Evolutionary conservation across 1,284 basidiomycete species (phyloP), one percentile per base, ranked within the genome.

Genomic region (Earliella scabrosa): DNA sequence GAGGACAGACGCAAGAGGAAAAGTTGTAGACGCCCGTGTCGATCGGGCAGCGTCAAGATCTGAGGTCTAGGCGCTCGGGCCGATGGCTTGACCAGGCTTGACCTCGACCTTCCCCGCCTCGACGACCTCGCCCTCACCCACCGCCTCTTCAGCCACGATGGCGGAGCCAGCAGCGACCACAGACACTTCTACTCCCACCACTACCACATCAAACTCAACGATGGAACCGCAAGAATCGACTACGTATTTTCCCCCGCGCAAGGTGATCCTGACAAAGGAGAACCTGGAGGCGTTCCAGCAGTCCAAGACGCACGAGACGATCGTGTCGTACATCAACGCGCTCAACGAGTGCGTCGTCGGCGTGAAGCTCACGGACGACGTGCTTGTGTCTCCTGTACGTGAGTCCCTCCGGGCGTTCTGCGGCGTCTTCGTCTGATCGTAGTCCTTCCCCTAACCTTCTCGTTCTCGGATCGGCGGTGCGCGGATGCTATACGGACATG

Each of bases 201-300:
- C n/a, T n/a, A n/a, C n/a, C n/a, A n/a, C n/a, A n/a, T n/a, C n/a
- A n/a, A n/a, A n/a, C n/a, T n/a, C n/a, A n/a, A n/a, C n/a, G n/a
- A n/a, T n/a, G n/a, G n/a, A n/a, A 23, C 11, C 39, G 23, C 21
- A 41, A 11, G 10, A n/a, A 24, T 20, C 10, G 13, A 2, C 39
- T 13, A 26, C 14, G 20, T 59, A 59, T 57, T 31, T 58, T 9
- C 32, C 51, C 5, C 86, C 85, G 5, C 73, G 74, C 36, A 98
- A 98, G 77, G 80, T 80, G 20, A 95, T 99, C 63, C 75, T 99
- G 18, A 85, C 89, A 0, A 84, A 82, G 36, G 83, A 81, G 9
- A 95, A 98, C 64, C 82, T 98, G 0, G 78, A 85, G 32, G 86
- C 85, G n/a, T 99, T 98, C 70, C 86, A 95, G 67, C 66, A 77